These are phyloP conservation scores for Termitomyces titanicus DNA, from an alignment of 768 basidiomycete genomes.

Conservation along the genomic window DNA sequence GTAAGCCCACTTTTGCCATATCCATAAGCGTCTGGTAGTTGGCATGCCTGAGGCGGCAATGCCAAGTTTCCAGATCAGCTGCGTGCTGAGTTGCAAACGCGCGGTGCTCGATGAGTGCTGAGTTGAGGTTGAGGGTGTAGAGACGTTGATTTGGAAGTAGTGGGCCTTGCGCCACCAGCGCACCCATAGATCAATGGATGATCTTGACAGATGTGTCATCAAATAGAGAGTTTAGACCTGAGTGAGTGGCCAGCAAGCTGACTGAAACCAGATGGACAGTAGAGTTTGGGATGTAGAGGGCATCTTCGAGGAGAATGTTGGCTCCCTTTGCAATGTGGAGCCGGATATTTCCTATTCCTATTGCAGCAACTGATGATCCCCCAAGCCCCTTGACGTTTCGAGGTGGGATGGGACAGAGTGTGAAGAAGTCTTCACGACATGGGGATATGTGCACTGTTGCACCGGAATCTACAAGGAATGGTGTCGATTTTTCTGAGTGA, in stretches of 20 bases:
- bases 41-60: too few species aligned
- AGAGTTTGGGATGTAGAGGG: too few species aligned
- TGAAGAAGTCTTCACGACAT: neutral
- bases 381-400: too few species aligned
- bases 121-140: neutral
- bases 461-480: neutral
- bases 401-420: neutral
- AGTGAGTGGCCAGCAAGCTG: neutral
- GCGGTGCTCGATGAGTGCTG: neutral
- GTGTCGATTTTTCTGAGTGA: neutral
- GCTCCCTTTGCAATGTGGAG: too few species aligned
- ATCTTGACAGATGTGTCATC: neutral
- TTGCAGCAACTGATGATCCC: neutral
- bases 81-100: neutral
- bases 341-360: neutral
- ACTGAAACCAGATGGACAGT: too few species aligned
- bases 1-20: too few species aligned
- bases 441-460: too few species aligned
- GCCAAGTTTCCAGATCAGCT: neutral
- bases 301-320: too few species aligned
- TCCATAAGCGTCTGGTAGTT: too few species aligned
- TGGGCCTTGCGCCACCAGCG: neutral
- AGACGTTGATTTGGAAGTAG: neutral
- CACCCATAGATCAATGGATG: neutral
- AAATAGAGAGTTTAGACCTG: neutral